phyloP scores from a whole-genome alignment of 2,329 filamentous ascomycete species.

The Aciculosporium take region DNA sequence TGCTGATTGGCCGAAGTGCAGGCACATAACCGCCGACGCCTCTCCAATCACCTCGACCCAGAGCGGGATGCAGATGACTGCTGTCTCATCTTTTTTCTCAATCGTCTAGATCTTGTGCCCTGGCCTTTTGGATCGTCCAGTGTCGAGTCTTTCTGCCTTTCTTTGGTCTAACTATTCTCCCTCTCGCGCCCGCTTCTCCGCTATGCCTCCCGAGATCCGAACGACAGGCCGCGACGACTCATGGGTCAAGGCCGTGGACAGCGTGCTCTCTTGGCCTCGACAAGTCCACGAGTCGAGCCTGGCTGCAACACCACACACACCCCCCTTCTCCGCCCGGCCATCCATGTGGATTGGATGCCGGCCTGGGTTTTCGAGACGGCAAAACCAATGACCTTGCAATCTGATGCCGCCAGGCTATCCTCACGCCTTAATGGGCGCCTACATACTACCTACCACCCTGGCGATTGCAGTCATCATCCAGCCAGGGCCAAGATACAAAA shows the following conservation, averaged over 20 bases:
- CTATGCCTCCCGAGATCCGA: too few species aligned
- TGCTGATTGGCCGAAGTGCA: conserved; percentile 18
- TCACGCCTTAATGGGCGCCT: conserved; percentile 1
- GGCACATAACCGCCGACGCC: conserved; percentile 25
- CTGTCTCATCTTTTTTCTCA: too few species aligned
- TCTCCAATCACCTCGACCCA: conserved; percentile 15
- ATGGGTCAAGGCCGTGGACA: neutral
- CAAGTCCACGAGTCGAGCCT: neutral
- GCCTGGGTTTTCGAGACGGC: too few species aligned
- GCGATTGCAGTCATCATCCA: neutral
- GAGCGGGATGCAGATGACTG: neutral
- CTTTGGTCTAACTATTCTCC: too few species aligned
- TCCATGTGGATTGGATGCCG: too few species aligned
- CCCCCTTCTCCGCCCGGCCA: too few species aligned
- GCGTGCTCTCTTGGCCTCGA: neutral
- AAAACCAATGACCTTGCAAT: too few species aligned
- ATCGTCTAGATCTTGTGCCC: neutral
- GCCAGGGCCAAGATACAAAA: conserved; percentile 1
- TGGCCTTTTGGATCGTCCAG: neutral
- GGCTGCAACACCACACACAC: too few species aligned
- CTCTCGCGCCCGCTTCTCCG: neutral
- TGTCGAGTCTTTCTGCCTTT: too few species aligned
- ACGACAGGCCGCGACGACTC: too few species aligned
- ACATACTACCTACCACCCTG: too few species aligned
- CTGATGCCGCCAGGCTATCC: too few species aligned